These are phyloP conservation scores for Trichopus zeylanicus DNA, from an alignment of 116 monocot species.

Conservation along the genomic window DNA sequence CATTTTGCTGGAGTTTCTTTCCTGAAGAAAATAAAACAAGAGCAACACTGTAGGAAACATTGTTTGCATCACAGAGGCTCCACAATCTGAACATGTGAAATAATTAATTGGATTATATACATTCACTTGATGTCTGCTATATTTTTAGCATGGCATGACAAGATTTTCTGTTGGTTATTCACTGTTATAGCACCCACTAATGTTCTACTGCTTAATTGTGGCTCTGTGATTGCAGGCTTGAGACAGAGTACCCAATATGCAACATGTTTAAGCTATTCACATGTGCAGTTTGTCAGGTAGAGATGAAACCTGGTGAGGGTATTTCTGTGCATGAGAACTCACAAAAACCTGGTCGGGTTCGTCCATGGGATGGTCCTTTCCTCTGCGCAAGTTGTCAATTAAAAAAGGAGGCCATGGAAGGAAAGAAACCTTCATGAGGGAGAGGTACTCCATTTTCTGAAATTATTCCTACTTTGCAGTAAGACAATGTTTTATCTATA, in stretches of 20 bases:
- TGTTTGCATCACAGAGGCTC: no score
- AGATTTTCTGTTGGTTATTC: no score
- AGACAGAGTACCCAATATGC: slow-evolving; percentile 66
- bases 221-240: slow-evolving; percentile 44
- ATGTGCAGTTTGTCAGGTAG: slow-evolving; percentile 88
- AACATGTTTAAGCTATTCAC: slow-evolving; percentile 93
- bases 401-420: slow-evolving; percentile 97
- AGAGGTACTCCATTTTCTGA: neutral
- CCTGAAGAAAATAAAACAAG: no score
- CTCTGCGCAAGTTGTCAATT: slow-evolving; percentile 68
- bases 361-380: slow-evolving; percentile 87
- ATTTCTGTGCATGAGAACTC: slow-evolving; percentile 72
- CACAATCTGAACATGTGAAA: no score
- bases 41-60: no score
- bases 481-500: neutral
- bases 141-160: no score
- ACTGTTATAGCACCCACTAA: no score
- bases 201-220: neutral
- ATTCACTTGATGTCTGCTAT: no score
- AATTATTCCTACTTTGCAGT: no score
- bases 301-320: slow-evolving; percentile 78
- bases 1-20: neutral
- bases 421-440: slow-evolving; percentile 49
- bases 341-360: slow-evolving; percentile 30
- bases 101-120: no score